These are phyloP conservation scores for Tilletia indica DNA, from an alignment of 1,284 basidiomycete species.

Conservation along the genomic window DNA sequence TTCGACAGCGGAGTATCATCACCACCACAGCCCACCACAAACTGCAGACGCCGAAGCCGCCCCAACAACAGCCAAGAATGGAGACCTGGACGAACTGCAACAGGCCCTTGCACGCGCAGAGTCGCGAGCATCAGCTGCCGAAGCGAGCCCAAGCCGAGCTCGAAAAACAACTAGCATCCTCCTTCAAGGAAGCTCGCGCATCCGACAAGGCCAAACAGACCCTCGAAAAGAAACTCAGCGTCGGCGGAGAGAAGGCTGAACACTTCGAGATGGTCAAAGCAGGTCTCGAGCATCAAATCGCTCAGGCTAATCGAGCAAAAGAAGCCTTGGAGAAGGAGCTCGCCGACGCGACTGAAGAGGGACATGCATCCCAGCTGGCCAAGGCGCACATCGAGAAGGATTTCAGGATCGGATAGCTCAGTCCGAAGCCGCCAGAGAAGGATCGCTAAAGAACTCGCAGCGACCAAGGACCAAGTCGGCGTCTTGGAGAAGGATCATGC, in stretches of 20 bases:
- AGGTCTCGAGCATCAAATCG: neutral
- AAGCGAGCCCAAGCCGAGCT: constrained; percentile 4
- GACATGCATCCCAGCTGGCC: neutral
- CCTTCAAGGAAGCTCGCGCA: neutral
- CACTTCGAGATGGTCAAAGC: neutral
- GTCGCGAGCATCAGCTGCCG: neutral
- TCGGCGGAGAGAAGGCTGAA: constrained; percentile 13
- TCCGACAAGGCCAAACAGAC: constrained; percentile 13
- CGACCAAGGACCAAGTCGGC: neutral
- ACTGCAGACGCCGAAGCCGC: neutral
- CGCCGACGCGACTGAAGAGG: constrained; percentile 1
- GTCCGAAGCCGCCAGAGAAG: neutral
- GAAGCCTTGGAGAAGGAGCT: neutral
- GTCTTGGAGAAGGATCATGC: neutral
- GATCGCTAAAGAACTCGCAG: neutral
- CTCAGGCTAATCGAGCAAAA: neutral
- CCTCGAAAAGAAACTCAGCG: constrained; percentile 19
- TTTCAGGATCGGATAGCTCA: neutral
- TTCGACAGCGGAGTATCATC: neutral
- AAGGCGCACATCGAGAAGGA: neutral
- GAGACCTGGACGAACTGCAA: neutral
- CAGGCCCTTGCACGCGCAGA: constrained; percentile 3
- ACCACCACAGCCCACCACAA: neutral
- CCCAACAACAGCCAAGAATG: neutral
- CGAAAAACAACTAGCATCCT: constrained; percentile 6